Base-by-base conservation (phyloP, 768 basidiomycete genomes). In the Phylloporus scabripes region DNA sequence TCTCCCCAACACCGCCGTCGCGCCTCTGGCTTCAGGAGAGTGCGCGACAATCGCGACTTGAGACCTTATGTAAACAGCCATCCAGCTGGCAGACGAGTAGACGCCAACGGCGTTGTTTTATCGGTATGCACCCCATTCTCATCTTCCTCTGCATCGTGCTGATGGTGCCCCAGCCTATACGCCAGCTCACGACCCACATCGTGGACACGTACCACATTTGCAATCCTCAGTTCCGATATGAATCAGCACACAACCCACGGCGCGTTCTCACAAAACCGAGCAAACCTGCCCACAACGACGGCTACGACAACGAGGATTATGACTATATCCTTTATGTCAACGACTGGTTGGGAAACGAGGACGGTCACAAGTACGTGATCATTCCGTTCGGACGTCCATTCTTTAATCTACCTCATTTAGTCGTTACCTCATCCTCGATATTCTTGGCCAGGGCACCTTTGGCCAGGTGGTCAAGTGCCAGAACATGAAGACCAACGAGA, bases 241-340 rank as follows among this genome's bases (percentile, higher is more conserved):
- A 98, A 69, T 87, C 89, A 3, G 73, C 87, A 2, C 89, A 90
- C 67, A 99, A 99, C 70, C 96, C 96, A 6, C 80, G 96, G 42
- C 82, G 96, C 43, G 96, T 99, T 15, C 76, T 99, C 50, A 99
- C 96, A 20, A 99, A 99, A 67, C 96, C 96, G 17, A 92, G 90
- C 73, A 96, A 96, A 65, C 90, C 93, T 0, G 78, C 81, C 0
- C 89, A 95, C 66, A 99, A 99, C 67, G 94, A 97, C 52, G 95
- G 95, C 2, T 96, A 85, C 58, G 96, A 99, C 70, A 99, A 99
- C 60, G 95, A 98, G 60, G 96, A 99, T 67, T 95, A 93, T 60
- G 96, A 99, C 66, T 99, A 99, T 62, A 98, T 99, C 61, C 80
- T 99, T 50, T 99, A 98, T 68, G 96, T 99, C 64, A 99, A 99